Base-by-base conservation (phyloP, 208 protist genomes). In the Porcisia deanei region DNA sequence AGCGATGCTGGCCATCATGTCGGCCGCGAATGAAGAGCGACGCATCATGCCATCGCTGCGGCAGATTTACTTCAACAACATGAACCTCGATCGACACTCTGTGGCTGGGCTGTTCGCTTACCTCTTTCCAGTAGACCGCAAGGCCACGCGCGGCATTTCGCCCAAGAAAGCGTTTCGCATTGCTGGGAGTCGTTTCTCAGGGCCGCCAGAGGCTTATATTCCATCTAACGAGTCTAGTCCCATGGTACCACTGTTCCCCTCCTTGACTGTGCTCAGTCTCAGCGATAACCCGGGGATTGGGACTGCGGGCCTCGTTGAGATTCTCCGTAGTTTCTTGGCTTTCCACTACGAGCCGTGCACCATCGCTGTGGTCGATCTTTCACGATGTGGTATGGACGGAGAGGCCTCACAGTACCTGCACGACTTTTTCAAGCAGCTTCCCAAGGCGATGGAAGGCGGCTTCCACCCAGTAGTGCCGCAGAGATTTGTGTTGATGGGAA, bases 51-150 rank as follows among this genome's bases (percentile, higher is more conserved):
- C 92, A 0, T n/a, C 88, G 16, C 78, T 96, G 20, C 82, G 82
- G 45, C 82, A 94, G 70, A 79, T 96, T 39, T 94, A 92, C 75
- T 80, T 96, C 34, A 91, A 93, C 79, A 93, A 90, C 73, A 96
- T 96, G 90, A 92, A 93, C 70, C 76, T 96, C 2, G 89, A 94
- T 71, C 57, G 64, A 66, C 75, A 80, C 76, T 87, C 82, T 37
- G 73, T 91, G 58, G 60, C 85, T 5, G 92, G 87, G 45, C 77
- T 96, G 73, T 71, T 94, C 60, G 87, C 81, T 57, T 89, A 89
- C 59, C 61, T 96, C 14, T 96, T 96, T 79, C 89, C 92, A 8
- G 61, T 94, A 16, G 83, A 96, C 77, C 53, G 41, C 47, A 73
- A 73, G 43, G 55, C 66, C 18, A 81, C 65, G n/a, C 61, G 67